Conservation (phyloP, 306 rosid genomes). For the Alnus rubra region DNA sequence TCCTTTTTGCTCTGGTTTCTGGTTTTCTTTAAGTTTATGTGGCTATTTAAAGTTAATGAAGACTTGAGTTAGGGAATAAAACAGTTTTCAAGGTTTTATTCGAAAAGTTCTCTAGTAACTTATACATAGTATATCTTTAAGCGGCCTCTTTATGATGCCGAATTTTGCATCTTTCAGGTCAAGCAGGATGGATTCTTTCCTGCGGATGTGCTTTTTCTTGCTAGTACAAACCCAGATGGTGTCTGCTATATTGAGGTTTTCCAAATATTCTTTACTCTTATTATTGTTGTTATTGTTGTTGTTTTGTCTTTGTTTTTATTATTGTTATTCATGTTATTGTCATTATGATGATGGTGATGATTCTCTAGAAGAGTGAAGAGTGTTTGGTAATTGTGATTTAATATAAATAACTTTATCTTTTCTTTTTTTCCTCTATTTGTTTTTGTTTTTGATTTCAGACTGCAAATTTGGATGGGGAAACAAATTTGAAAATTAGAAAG, state of each 20-base stretch:
- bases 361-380: neutral
- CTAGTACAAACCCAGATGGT: constrained; percentile 86
- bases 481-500: constrained; percentile 90
- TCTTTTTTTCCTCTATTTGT: constrained; percentile 3
- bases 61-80: neutral
- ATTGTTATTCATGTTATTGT: neutral
- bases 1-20: neutral
- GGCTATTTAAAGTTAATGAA: neutral
- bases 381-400: neutral
- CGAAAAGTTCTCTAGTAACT: neutral
- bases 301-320: neutral
- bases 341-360: neutral
- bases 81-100: neutral
- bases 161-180: constrained; percentile 49
- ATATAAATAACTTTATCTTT: neutral
- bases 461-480: constrained; percentile 96
- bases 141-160: neutral
- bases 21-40: neutral
- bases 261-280: constrained; percentile 1
- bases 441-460: constrained; percentile 50
- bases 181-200: constrained; percentile 84
- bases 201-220: constrained; percentile 88
- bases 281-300: neutral
- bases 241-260: constrained; percentile 91
- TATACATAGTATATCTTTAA: neutral